These are phyloP conservation scores for Corylus americana DNA, from an alignment of 306 rosid genomes.

Conservation along the genomic window DNA sequence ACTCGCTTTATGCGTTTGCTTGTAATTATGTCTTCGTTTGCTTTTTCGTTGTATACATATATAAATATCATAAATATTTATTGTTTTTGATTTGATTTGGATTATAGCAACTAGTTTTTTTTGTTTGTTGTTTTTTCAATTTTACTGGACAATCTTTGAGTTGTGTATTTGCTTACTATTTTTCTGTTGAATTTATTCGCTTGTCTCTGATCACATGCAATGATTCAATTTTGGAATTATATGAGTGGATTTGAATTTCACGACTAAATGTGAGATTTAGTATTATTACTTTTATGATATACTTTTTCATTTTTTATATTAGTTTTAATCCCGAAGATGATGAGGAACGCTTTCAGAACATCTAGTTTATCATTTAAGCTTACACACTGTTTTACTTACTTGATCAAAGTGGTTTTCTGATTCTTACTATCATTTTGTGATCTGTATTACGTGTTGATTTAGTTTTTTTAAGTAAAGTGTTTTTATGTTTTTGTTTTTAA, in stretches of 20 bases:
- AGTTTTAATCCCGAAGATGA: not conserved
- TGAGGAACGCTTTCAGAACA: not conserved
- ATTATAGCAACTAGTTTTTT: not conserved
- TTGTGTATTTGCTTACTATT: not conserved
- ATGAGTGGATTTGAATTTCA: conserved; percentile 22
- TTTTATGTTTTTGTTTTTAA: conserved; percentile 14
- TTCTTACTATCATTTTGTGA: conserved; percentile 23
- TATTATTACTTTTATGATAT: not conserved
- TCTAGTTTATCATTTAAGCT: not conserved
- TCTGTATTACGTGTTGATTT: conserved; percentile 37
- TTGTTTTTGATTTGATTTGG: not conserved
- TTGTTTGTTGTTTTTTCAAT: not conserved
- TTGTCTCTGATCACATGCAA: conserved; percentile 49
- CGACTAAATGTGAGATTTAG: conserved; percentile 37
- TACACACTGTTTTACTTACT: conserved; percentile 10
- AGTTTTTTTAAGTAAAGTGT: conserved; percentile 8
- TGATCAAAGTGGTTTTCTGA: conserved; percentile 10
- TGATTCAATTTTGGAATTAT: conserved; percentile 33
- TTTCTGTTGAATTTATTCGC: conserved; percentile 8
- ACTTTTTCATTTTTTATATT: not conserved
- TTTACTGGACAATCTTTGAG: not conserved
- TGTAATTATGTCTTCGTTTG: not conserved
- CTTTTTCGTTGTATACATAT: not conserved
- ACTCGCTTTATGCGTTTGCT: not conserved
- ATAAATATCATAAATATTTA: not conserved